Evolutionary conservation across 1,139 yeast genomes (phyloP).

Genomic region (Hanseniaspora gamundiae): DNA sequence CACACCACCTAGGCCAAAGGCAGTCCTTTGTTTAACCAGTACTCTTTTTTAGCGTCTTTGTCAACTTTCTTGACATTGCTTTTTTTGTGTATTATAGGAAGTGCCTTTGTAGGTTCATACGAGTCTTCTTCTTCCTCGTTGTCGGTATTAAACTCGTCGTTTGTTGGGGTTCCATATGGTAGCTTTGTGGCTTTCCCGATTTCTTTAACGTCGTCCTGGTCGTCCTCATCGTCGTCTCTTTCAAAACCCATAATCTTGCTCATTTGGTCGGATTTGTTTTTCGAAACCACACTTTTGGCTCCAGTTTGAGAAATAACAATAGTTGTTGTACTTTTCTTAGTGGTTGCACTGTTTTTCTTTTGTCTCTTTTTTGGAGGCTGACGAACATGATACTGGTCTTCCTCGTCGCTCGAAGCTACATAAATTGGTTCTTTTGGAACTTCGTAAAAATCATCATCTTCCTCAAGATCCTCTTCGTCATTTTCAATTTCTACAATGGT

Average conservation of each 20-base stretch:
- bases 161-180: slow-evolving; percentile 4
- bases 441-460: slow-evolving; percentile 15
- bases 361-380: slow-evolving; percentile 16
- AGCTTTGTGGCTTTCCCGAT: slow-evolving; percentile 6
- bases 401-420: slow-evolving; percentile 17
- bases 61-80: slow-evolving; percentile 16
- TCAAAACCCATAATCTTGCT: slow-evolving; percentile 10
- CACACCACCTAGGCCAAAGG: slow-evolving; percentile 8
- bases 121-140: slow-evolving; percentile 4
- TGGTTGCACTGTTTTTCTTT: slow-evolving; percentile 9
- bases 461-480: slow-evolving; percentile 2
- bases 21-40: slow-evolving; percentile 34
- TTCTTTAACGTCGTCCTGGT: slow-evolving; percentile 11
- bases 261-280: slow-evolving; percentile 3
- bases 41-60: slow-evolving; percentile 30
- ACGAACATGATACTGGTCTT: slow-evolving; percentile 15
- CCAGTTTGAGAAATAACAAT: slow-evolving; percentile 5
- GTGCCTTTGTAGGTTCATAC: slow-evolving; percentile 8
- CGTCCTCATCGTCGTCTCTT: slow-evolving; percentile 10
- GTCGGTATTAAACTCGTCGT: slow-evolving; percentile 1
- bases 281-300: slow-evolving; percentile 1
- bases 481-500: slow-evolving; percentile 9
- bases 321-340: too few relatives aligned
- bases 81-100: slow-evolving; percentile 6
- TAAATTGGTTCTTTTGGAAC: slow-evolving; percentile 9